Base-by-base conservation (phyloP, 2,329 filamentous ascomycete genomes). In the Alternaria angustiovoidea region DNA sequence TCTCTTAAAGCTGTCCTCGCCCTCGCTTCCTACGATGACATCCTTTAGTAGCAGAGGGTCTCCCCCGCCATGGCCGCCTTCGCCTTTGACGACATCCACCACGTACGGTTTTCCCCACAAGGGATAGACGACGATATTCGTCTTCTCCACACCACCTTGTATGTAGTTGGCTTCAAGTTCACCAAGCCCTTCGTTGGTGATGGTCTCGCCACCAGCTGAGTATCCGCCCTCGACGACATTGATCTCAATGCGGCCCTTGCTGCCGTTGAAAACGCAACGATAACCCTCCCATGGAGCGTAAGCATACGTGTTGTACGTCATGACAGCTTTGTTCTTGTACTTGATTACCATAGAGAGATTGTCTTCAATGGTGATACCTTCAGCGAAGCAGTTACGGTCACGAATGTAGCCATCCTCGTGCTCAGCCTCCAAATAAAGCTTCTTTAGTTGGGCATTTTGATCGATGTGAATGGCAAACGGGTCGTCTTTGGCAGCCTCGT, bases 211-310 rank as follows among this genome's bases (percentile, higher is more conserved):
- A 1, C 85, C 84, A 70, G 87, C 88, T 36, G 70, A 67, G 43
- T 89, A 88, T 64, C 84, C 85, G 58, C 85, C 85, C 73, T 89
- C 87, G 0, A 89, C 85, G 0, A 89, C 85, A 66, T 89, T 86
- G 51, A 87, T 79, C 75, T 89, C 87, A 2, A 89, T 71, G 1
- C 87, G 78, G 0, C 87, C 87, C 5, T 82, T 83, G 0, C 83
- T 88, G 3, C 87, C 86, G 66, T 87, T 88, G 71, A 88, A 86
- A 56, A 77, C 83, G 16, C 86, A 84, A 0, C 85, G 80, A 74
- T 87, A 87, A 0, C 86, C 86, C 61, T 88, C 86, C 86, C 86
- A 88, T 0, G 87, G 87, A 4, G 87, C 85, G 57, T 89, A 89
- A 0, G 87, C 86, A 2, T 84, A 85, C 6, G 87, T 76, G 18